Percentiles rank a stretch among this genome's conserved stretches.
Evolutionary conservation across 805 yeast species (phyloP).

Genomic region (Scheffersomyces lignosus): DNA sequence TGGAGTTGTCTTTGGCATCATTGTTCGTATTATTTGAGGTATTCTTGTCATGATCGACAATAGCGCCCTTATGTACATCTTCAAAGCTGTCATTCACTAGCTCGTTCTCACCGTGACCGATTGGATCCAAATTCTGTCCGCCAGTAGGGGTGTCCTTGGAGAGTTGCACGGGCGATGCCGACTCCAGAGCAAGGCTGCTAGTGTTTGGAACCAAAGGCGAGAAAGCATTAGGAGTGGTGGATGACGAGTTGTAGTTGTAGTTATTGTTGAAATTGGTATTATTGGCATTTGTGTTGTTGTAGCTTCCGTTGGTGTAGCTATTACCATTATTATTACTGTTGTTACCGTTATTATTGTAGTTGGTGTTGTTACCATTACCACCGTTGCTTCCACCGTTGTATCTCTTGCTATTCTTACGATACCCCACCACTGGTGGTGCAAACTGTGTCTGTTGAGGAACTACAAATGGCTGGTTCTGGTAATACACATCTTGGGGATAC

Average conservation of each 20-base stretch:
- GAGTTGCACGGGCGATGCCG: no score
- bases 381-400: slow-evolving; percentile 3
- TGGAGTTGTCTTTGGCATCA: no score
- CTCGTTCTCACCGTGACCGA: no score
- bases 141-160: no score
- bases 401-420: slow-evolving; percentile 4
- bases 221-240: neutral
- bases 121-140: no score
- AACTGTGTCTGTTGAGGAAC: slow-evolving; percentile 9
- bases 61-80: no score
- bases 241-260: neutral
- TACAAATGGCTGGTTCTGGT: slow-evolving; percentile 12
- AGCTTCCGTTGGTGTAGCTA: neutral
- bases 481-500: slow-evolving; percentile 12
- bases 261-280: no score
- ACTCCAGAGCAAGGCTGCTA: no score
- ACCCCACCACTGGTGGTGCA: slow-evolving; percentile 2
- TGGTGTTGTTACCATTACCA: slow-evolving; percentile 8
- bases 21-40: no score
- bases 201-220: no score
- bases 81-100: no score
- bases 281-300: neutral
- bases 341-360: slow-evolving; percentile 4
- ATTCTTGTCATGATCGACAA: no score
- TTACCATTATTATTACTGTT: neutral